Conservation (phyloP, 805 yeast genomes). For the Hanseniaspora thailandica region DNA sequence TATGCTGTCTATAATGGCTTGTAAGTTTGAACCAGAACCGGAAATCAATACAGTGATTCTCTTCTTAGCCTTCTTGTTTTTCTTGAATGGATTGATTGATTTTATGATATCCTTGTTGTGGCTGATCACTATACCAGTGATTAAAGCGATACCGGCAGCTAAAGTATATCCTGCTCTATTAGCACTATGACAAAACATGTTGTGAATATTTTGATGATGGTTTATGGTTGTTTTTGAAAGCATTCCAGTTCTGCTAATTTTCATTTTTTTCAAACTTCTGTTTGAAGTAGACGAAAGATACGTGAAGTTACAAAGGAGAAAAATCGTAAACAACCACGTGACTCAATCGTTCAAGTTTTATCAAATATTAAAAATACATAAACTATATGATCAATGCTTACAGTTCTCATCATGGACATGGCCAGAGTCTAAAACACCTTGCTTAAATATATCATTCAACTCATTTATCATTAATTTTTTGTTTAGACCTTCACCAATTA, state of each 20-base stretch:
- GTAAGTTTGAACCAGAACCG: constrained; percentile 91
- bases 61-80: constrained; percentile 18
- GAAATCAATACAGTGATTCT: constrained; percentile 64
- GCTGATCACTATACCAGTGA: not conserved
- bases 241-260: no score
- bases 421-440: not conserved
- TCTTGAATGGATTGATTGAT: not conserved
- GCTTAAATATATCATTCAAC: constrained; percentile 11
- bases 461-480: constrained; percentile 27
- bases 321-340: not conserved
- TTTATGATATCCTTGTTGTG: not conserved
- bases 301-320: not conserved
- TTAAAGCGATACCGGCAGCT: not conserved
- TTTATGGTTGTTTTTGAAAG: no score
- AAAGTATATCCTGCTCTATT: not conserved
- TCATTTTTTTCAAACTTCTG: not conserved
- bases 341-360: not conserved
- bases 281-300: not conserved
- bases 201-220: not conserved
- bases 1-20: constrained; percentile 77
- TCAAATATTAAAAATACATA: not conserved
- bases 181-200: not conserved
- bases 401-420: not conserved
- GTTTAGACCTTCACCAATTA: constrained; percentile 59
- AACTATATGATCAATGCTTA: not conserved